Base-by-base conservation (phyloP, 2,329 filamentous ascomycete species). In the Fusarium hainanense region DNA sequence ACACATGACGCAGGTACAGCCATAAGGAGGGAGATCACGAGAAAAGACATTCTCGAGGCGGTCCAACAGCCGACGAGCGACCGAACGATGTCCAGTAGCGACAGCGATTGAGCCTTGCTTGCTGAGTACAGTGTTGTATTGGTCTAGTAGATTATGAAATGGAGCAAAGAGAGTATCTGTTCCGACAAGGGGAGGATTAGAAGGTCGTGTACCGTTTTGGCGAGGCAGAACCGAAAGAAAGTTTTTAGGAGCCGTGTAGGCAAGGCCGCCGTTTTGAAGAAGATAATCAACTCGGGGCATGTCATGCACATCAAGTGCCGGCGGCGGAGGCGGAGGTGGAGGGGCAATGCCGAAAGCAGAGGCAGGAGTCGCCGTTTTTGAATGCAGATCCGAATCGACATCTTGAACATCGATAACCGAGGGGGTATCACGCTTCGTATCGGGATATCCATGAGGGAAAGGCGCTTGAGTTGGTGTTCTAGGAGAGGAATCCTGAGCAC, bases 41-140 rank as follows among this genome's bases (percentile, higher is more conserved):
- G 94, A 94, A 80, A 99, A 98, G 11, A 99, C 94, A 59, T 95
- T 93, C 77, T 98, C 95, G 6, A 99, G 85, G 40, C 96, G 89
- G 80, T 99, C 95, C 7, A 98, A 86, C 25, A 98, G 82, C 54
- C 94, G 89, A 7, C 96, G 90, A 6, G 96, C 96, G n/a, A 98
- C 92, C 1, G 95, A 98, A 56, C 93, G 90, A 79, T 98, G 97
- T 8, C 96, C 96, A 0, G 95, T 98, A 18, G 96, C 96, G 3
- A 98, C 96, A 4, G 96, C 96, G 7, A 99, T 83, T 1, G 95
- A 98, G 6, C 96, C 96, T 73, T 92, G 93, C 68, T 92, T 94
- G 43, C 87, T 84, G 68, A 98, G 85, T 6, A 99, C 94, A 5
- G 88, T 87, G 68, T 91, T 88, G 77, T 97, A 98, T 75, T 97